Evolutionary conservation across 108 stramenopile species (phyloP).

Genomic region (Conticribra weissflogii): DNA sequence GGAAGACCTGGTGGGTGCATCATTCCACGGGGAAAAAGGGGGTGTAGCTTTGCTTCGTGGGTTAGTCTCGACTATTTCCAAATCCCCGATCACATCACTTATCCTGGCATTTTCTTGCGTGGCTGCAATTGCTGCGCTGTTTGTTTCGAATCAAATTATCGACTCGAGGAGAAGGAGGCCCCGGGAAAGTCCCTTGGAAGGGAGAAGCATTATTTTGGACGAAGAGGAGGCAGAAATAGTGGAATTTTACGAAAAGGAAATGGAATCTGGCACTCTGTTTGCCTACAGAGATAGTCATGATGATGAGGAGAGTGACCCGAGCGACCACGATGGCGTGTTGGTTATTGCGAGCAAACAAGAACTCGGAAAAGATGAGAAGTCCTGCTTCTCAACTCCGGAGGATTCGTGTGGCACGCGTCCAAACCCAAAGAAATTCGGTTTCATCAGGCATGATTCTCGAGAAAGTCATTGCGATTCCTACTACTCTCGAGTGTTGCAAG

Average conservation of each 20-base stretch:
- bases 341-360: too few relatives aligned
- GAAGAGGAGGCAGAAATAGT: constrained; percentile 38
- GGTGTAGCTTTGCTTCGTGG: not conserved
- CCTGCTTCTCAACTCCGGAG: too few relatives aligned
- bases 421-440: too few relatives aligned
- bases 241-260: constrained; percentile 43
- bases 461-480: constrained; percentile 12
- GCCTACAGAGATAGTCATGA: not conserved
- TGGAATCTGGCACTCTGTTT: constrained; percentile 10
- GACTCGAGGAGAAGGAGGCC: constrained; percentile 2
- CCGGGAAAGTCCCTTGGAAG: not conserved
- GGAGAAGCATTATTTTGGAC: constrained; percentile 12
- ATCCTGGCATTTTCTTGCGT: constrained; percentile 6
- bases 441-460: constrained; percentile 2
- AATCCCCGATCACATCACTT: constrained; percentile 4
- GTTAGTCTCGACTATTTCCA: not conserved
- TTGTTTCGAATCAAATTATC: not conserved
- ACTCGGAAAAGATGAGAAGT: too few relatives aligned
- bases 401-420: too few relatives aligned
- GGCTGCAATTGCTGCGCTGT: constrained; percentile 4
- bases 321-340: not conserved
- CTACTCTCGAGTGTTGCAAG: constrained; percentile 20
- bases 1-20: not conserved
- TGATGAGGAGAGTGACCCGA: not conserved
- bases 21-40: not conserved